Percentiles rank a stretch among this genome's conserved stretches.
These are phyloP conservation scores for Oropetium thomaeum DNA, from an alignment of 176 grass and related monocot genomes.

Conservation along the genomic window DNA sequence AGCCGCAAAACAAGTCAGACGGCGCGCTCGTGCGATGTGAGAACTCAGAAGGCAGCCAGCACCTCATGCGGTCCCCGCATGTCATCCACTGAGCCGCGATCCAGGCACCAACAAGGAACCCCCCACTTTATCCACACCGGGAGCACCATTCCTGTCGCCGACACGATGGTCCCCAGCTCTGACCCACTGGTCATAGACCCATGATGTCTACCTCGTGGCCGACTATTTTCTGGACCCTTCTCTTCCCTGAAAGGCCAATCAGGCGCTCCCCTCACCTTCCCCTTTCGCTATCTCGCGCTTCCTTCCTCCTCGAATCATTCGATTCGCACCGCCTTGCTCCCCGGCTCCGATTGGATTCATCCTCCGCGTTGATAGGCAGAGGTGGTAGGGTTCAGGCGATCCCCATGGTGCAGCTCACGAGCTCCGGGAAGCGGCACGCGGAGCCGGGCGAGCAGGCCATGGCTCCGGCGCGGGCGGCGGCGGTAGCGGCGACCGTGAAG, in stretches of 20 bases:
- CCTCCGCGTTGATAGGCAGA: background rate
- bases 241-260: slow-evolving; percentile 30
- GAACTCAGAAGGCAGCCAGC: background rate
- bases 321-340: background rate
- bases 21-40: background rate
- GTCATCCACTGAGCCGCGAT: slow-evolving; percentile 26
- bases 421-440: slow-evolving; percentile 44
- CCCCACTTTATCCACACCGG: slow-evolving; percentile 34
- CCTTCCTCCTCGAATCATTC: slow-evolving; percentile 26
- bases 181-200: slow-evolving; percentile 2
- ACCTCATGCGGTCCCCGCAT: background rate
- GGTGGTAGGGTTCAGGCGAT: slow-evolving; percentile 24
- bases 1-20: background rate
- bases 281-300: slow-evolving; percentile 15
- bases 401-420: slow-evolving; percentile 55
- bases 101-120: slow-evolving; percentile 1
- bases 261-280: background rate
- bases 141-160: background rate
- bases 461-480: background rate
- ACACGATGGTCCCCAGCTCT: background rate
- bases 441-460: slow-evolving; percentile 25
- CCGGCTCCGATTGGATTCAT: slow-evolving; percentile 12
- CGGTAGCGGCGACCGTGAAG: slow-evolving; percentile 24
- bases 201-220: background rate
- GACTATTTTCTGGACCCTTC: slow-evolving; percentile 57